These are phyloP conservation scores for Colletotrichum paranaense DNA, from an alignment of 2,329 filamentous ascomycete species.

Conservation along the genomic window DNA sequence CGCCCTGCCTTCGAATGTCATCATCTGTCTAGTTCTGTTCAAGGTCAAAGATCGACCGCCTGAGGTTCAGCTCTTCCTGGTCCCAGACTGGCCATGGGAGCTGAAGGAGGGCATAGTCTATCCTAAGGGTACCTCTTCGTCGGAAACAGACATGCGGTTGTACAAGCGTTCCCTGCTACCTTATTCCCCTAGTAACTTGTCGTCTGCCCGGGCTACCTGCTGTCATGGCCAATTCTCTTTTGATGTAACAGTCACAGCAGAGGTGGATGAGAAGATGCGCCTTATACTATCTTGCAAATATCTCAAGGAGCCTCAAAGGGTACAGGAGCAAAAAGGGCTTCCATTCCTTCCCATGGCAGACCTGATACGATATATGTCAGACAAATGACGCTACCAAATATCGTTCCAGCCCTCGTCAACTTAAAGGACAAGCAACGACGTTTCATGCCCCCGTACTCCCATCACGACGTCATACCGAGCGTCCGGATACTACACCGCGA, in stretches of 20 bases:
- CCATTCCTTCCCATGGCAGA: not conserved
- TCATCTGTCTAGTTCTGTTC: too few relatives aligned
- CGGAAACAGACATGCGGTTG: too few relatives aligned
- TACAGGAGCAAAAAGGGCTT: too few relatives aligned
- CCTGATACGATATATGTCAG: not conserved
- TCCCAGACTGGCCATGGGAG: not conserved
- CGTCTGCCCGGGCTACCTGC: not conserved
- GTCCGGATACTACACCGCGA: not conserved
- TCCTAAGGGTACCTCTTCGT: too few relatives aligned
- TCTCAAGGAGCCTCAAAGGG: not conserved
- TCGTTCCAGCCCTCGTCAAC: too few relatives aligned
- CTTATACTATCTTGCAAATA: not conserved
- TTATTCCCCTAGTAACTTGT: not conserved
- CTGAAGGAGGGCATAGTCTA: not conserved
- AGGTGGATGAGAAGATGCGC: not conserved
- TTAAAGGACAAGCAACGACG: not conserved
- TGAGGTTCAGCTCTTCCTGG: not conserved
- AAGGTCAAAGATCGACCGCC: too few relatives aligned
- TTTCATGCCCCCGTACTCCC: not conserved
- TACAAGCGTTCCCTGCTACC: too few relatives aligned
- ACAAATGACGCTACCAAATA: not conserved
- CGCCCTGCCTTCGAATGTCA: too few relatives aligned
- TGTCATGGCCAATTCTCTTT: not conserved
- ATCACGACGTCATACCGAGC: not conserved
- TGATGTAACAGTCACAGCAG: not conserved